Evolutionary conservation across 768 basidiomycete species (phyloP).

Genomic region (Mycena venus): DNA sequence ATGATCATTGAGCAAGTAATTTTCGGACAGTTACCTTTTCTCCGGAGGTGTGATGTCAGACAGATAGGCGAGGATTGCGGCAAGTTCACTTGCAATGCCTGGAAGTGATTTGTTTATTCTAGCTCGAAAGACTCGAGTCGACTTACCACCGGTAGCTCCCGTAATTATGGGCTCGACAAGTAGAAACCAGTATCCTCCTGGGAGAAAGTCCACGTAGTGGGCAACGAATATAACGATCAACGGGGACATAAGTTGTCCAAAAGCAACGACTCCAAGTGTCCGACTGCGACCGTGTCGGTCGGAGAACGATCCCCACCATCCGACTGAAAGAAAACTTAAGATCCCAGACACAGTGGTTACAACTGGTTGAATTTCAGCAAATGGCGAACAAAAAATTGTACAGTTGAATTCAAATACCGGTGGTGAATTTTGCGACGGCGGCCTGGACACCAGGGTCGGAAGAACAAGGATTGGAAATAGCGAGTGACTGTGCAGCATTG

Average conservation of each 20-base stretch:
- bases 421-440: slow-evolving; percentile 71
- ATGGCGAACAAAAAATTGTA: neutral
- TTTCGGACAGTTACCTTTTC: slow-evolving; percentile 56
- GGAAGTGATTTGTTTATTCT: slow-evolving; percentile 35
- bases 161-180: slow-evolving; percentile 75
- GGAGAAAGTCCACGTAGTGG: slow-evolving; percentile 68
- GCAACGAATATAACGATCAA: slow-evolving; percentile 77
- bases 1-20: slow-evolving; percentile 1
- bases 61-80: slow-evolving; percentile 74
- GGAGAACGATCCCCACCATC: slow-evolving; percentile 60
- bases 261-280: slow-evolving; percentile 71
- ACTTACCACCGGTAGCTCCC: slow-evolving; percentile 79
- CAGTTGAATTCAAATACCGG: slow-evolving; percentile 57
- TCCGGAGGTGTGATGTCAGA: slow-evolving; percentile 74
- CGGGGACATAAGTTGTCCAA: slow-evolving; percentile 75
- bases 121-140: neutral
- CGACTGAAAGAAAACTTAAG: slow-evolving; percentile 11
- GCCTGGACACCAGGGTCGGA: slow-evolving; percentile 81
- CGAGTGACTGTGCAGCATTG: neutral
- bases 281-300: slow-evolving; percentile 82
- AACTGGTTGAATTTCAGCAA: slow-evolving; percentile 3
- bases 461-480: slow-evolving; percentile 55
- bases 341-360: slow-evolving; percentile 10
- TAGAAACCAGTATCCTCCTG: slow-evolving; percentile 88
- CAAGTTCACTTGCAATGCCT: slow-evolving; percentile 67